Conservation (phyloP, 306 rosid genomes). For the Mimosa bimucronata region DNA sequence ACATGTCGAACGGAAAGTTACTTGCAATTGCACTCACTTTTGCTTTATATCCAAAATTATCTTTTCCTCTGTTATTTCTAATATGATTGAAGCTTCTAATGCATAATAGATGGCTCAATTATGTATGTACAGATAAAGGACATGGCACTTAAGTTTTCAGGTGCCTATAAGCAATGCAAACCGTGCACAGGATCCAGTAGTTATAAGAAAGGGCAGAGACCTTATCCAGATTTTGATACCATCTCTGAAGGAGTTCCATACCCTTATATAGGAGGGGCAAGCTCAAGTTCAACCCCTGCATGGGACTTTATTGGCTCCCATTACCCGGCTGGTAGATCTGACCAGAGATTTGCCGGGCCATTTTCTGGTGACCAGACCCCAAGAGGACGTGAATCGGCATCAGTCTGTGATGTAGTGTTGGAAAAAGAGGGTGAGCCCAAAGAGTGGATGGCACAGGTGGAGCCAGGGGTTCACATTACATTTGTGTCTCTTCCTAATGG, state of each 20-base stretch:
- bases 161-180: slow-evolving; percentile 83
- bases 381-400: slow-evolving; percentile 56
- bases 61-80: background rate
- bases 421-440: slow-evolving; percentile 85
- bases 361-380: slow-evolving; percentile 70
- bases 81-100: slow-evolving; percentile 3
- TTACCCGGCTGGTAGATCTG: slow-evolving; percentile 62
- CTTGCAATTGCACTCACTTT: background rate
- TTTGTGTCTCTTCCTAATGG: slow-evolving; percentile 92
- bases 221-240: slow-evolving; percentile 87
- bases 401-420: slow-evolving; percentile 77
- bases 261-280: slow-evolving; percentile 86
- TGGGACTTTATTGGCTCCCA: slow-evolving; percentile 83
- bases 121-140: slow-evolving; percentile 73
- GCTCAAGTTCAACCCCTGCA: slow-evolving; percentile 90
- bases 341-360: slow-evolving; percentile 59
- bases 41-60: background rate
- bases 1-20: background rate
- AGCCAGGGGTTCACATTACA: slow-evolving; percentile 89
- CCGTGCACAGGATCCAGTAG: slow-evolving; percentile 75
- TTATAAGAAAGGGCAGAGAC: slow-evolving; percentile 75
- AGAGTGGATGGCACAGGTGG: slow-evolving; percentile 99
- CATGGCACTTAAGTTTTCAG: slow-evolving; percentile 86
- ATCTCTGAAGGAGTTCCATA: slow-evolving; percentile 88
- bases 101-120: slow-evolving; percentile 5